Evolutionary conservation across 306 rosid species (phyloP).

Genomic region (Rosa rugosa): DNA sequence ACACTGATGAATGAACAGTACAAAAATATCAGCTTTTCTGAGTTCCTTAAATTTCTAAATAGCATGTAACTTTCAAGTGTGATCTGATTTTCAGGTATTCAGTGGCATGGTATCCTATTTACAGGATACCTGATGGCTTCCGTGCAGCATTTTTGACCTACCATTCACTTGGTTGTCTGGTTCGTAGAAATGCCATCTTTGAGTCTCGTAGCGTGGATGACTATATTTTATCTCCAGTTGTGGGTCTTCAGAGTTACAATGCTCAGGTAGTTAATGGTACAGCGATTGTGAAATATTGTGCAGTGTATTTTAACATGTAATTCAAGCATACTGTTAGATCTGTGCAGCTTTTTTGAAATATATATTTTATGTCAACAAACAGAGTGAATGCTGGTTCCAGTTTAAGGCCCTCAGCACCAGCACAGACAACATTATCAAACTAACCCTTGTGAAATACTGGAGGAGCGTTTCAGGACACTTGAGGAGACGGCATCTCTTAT

Average conservation of each 20-base stretch:
- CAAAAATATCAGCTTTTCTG: background rate
- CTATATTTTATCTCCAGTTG: constrained; percentile 64
- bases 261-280: no score
- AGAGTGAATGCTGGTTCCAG: constrained; percentile 86
- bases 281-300: no score
- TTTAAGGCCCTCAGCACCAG: constrained; percentile 30
- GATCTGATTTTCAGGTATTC: constrained; percentile 67
- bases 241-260: background rate
- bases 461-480: constrained; percentile 61
- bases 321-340: background rate
- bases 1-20: no score
- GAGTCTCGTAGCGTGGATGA: constrained; percentile 33
- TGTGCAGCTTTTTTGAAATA: background rate
- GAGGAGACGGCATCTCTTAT: constrained; percentile 72
- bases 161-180: constrained; percentile 80
- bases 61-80: constrained; percentile 16
- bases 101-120: constrained; percentile 95
- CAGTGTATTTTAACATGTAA: no score
- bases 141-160: constrained; percentile 85
- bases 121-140: constrained; percentile 84
- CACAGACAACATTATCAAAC: constrained; percentile 27
- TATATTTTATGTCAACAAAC: constrained; percentile 29
- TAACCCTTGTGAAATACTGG: constrained; percentile 40
- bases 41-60: constrained; percentile 15
- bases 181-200: constrained; percentile 39